phyloP scores from a whole-genome alignment of 768 basidiomycete genomes.

The Leccinum imitatum region DNA sequence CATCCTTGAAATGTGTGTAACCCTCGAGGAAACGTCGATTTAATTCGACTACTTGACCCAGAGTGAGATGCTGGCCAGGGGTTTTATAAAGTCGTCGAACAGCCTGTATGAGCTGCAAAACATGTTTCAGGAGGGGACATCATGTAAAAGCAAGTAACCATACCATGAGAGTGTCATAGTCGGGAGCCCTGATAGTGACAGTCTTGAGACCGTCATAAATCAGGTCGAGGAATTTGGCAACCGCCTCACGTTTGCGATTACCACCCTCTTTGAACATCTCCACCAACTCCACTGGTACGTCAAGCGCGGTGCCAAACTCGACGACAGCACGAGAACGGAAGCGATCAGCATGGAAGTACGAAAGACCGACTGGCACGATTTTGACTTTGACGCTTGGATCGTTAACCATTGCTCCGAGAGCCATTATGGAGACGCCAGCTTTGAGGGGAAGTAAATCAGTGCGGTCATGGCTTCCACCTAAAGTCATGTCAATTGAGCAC shows the following conservation, averaged over 20 bases:
- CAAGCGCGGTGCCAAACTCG: conserved; percentile 90
- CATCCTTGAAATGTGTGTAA: conserved; percentile 89
- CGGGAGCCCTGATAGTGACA: conserved; percentile 92
- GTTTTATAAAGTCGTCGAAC: conserved; percentile 91
- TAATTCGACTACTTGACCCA: conserved; percentile 94
- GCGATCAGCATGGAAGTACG: conserved; percentile 75
- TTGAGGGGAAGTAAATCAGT: conserved; percentile 95
- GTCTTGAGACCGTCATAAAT: conserved; percentile 94
- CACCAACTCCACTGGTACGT: conserved; percentile 87
- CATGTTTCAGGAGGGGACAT: conserved; percentile 4
- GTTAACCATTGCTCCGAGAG: conserved; percentile 94
- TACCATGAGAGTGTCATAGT: conserved; percentile 98
- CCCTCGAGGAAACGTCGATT: conserved; percentile 92
- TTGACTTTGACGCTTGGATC: conserved; percentile 84
- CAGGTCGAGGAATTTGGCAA: conserved; percentile 82
- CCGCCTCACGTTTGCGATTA: conserved; percentile 83
- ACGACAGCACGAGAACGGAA: conserved; percentile 97
- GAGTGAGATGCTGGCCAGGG: conserved; percentile 88
- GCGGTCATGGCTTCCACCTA: conserved; percentile 97
- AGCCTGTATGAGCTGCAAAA: conserved; percentile 84
- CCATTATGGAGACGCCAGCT: conserved; percentile 97
- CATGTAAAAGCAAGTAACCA: conserved; percentile 21
- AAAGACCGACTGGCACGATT: conserved; percentile 83
- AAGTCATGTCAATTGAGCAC: conserved; percentile 3
- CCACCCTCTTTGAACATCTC: conserved; percentile 93